phyloP scores from a whole-genome alignment of 306 rosid genomes.

The Vicia faba region DNA sequence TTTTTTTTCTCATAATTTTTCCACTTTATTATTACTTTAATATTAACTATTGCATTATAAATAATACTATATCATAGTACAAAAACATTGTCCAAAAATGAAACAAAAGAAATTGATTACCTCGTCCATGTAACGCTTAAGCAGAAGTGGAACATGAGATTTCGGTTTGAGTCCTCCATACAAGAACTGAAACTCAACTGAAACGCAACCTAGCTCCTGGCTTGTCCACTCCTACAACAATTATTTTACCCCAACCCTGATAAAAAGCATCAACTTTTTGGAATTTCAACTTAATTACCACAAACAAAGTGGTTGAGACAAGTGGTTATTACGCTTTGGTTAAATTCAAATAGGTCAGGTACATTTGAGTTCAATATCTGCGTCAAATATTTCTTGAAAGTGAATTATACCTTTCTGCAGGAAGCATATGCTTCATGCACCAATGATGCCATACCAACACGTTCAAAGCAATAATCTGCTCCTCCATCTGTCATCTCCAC shows the following conservation, averaged over 20 bases:
- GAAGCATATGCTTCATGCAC: constrained; percentile 79
- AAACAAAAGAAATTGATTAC: constrained; percentile 8
- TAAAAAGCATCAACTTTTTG: constrained; percentile 6
- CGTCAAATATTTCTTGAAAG: not conserved
- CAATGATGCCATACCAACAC: constrained; percentile 70
- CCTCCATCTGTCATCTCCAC: constrained; percentile 65
- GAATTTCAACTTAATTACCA: not conserved
- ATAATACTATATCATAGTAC: not conserved
- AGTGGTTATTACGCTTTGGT: not conserved
- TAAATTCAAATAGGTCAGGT: not conserved
- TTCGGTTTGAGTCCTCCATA: constrained; percentile 85
- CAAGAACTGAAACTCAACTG: constrained; percentile 51
- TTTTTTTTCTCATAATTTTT: not conserved
- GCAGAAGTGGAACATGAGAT: constrained; percentile 66
- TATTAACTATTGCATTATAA: not conserved
- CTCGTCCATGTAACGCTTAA: constrained; percentile 59
- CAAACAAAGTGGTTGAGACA: not conserved
- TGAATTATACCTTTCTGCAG: constrained; percentile 59
- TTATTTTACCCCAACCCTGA: constrained; percentile 96
- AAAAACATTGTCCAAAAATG: not conserved
- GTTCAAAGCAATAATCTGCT: constrained; percentile 84
- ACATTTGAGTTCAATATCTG: not conserved
- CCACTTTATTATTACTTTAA: not conserved
- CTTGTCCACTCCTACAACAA: constrained; percentile 71
- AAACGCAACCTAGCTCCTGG: constrained; percentile 56